Conservation (phyloP, 345 rosid species). For the Salix viminalis region DNA sequence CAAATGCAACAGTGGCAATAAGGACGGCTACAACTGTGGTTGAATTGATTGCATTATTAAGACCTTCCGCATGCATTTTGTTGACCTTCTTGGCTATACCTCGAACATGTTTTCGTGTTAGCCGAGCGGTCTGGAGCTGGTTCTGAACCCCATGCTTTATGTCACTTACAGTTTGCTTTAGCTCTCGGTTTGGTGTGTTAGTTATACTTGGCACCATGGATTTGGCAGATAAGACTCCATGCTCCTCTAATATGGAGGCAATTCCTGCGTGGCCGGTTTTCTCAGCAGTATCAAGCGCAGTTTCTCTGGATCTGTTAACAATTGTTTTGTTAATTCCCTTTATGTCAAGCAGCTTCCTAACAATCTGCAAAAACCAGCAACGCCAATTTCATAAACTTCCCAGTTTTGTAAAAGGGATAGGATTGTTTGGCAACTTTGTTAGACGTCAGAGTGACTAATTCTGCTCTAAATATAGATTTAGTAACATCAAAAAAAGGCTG, state of each 20-base stretch:
- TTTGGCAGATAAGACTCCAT: slow-evolving; percentile 53
- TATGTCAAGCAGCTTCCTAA: slow-evolving; percentile 36
- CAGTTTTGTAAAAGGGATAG: neutral
- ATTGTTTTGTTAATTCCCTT: slow-evolving; percentile 44
- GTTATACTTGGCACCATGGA: slow-evolving; percentile 40
- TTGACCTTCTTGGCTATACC: slow-evolving; percentile 75
- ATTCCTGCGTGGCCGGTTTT: slow-evolving; percentile 44
- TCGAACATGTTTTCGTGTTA: slow-evolving; percentile 63
- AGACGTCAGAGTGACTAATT: neutral
- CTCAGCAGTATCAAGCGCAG: slow-evolving; percentile 70
- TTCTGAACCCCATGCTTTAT: slow-evolving; percentile 78
- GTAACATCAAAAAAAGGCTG: neutral
- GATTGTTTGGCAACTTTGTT: neutral
- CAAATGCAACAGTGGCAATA: slow-evolving; percentile 88
- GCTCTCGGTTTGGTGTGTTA: slow-evolving; percentile 40
- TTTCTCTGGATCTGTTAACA: slow-evolving; percentile 66
- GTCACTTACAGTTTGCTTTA: slow-evolving; percentile 86
- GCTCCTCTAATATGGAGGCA: slow-evolving; percentile 44
- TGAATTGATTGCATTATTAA: slow-evolving; percentile 86
- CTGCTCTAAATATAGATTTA: neutral
- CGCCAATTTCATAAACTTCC: slow-evolving; percentile 3
- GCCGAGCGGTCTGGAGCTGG: slow-evolving; percentile 69
- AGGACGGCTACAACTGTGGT: slow-evolving; percentile 88
- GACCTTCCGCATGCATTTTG: slow-evolving; percentile 81
- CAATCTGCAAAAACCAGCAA: slow-evolving; percentile 49